Percentiles rank a stretch among this genome's conserved stretches.
These are phyloP conservation scores for Cystofilobasidium macerans DNA, from an alignment of 768 basidiomycete genomes.

Conservation along the genomic window DNA sequence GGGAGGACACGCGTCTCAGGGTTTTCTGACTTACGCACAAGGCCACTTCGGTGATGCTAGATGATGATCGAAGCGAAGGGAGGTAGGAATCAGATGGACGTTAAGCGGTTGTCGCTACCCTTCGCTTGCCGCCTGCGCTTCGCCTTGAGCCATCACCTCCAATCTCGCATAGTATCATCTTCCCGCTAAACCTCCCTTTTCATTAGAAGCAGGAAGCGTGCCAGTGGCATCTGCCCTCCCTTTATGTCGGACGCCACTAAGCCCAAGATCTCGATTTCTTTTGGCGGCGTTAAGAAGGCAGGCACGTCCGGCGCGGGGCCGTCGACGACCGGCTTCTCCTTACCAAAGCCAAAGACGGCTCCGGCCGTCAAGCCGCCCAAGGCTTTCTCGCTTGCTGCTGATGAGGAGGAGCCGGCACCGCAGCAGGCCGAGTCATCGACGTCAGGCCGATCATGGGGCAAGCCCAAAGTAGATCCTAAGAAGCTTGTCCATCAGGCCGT, in stretches of 20 bases:
- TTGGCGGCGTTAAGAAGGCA: conserved; percentile 9
- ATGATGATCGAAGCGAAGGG: too few relatives aligned
- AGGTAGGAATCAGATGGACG: too few relatives aligned
- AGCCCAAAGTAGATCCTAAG: conserved; percentile 19
- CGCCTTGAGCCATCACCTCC: too few relatives aligned
- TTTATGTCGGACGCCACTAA: background rate
- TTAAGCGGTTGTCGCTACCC: too few relatives aligned
- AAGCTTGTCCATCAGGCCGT: conserved; percentile 23
- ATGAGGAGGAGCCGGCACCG: conserved; percentile 12
- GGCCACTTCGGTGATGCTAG: too few relatives aligned
- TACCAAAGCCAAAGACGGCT: conserved; percentile 13
- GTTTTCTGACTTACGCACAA: too few relatives aligned
- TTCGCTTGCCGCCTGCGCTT: too few relatives aligned
- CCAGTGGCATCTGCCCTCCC: background rate
- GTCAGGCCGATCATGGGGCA: conserved; percentile 19
- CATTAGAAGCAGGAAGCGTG: too few relatives aligned
- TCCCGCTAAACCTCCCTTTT: too few relatives aligned
- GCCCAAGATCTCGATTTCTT: conserved; percentile 14
- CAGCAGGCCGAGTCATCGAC: background rate
- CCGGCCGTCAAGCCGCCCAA: background rate
- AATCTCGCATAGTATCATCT: too few relatives aligned
- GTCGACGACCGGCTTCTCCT: background rate
- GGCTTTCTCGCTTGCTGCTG: conserved; percentile 6
- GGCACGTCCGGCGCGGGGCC: background rate
- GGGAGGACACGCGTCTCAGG: too few relatives aligned